Percentiles rank a stretch among this genome's conserved stretches.
Evolutionary conservation across 1,284 basidiomycete genomes (phyloP).

Genomic region (Ceratobasidium sp.): DNA sequence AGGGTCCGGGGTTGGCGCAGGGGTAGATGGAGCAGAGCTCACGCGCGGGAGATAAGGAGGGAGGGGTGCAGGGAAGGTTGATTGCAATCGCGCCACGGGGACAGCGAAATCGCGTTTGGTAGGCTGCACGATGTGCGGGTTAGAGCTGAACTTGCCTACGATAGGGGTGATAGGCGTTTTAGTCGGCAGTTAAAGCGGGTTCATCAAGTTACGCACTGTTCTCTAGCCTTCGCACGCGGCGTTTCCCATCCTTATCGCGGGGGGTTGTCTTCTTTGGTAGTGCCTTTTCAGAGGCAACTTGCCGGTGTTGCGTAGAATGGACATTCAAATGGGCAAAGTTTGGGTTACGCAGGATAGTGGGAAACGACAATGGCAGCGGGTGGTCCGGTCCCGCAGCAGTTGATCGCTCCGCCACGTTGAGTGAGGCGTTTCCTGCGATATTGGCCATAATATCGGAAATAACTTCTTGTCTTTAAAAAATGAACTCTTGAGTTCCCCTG

Average conservation of each 20-base stretch:
- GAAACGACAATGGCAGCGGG: slow-evolving; percentile 75
- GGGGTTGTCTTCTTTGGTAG: slow-evolving; percentile 58
- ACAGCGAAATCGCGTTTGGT: slow-evolving; percentile 68
- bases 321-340: slow-evolving; percentile 67
- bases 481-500: background rate
- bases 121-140: slow-evolving; percentile 75
- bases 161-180: slow-evolving; percentile 45
- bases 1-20: slow-evolving; percentile 57
- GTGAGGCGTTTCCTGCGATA: slow-evolving; percentile 17
- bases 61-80: slow-evolving; percentile 81
- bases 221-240: slow-evolving; percentile 78
- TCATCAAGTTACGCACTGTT: slow-evolving; percentile 67
- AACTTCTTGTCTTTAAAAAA: background rate
- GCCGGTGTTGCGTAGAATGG: slow-evolving; percentile 47
- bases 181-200: slow-evolving; percentile 14
- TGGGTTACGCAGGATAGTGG: slow-evolving; percentile 72
- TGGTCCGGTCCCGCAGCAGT: slow-evolving; percentile 44
- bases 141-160: slow-evolving; percentile 75
- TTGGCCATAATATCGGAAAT: slow-evolving; percentile 14
- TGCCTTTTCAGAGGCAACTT: slow-evolving; percentile 48
- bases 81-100: slow-evolving; percentile 60
- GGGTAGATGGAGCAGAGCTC: slow-evolving; percentile 64
- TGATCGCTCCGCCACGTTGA: slow-evolving; percentile 12
- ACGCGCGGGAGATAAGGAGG: slow-evolving; percentile 76
- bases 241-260: slow-evolving; percentile 75